phyloP scores from a whole-genome alignment of 179 eudicot species.

The Actinidia polygama region DNA sequence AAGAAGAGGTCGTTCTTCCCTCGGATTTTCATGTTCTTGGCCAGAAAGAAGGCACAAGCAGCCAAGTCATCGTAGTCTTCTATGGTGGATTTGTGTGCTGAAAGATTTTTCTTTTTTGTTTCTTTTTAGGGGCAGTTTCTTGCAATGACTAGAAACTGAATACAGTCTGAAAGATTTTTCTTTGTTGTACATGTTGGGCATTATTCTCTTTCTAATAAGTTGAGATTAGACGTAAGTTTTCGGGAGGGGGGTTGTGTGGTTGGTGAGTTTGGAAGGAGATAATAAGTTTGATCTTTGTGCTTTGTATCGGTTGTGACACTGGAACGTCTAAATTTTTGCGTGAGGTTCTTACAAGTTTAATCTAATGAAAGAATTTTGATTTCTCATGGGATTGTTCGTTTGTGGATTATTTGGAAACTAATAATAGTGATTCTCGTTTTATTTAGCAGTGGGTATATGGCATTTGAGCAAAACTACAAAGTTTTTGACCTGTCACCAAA shows the following conservation, averaged over 20 bases:
- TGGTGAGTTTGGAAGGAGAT: background rate
- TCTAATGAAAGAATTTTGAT: constrained; percentile 9
- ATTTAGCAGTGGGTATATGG: too few relatives aligned
- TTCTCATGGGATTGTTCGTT: constrained; percentile 5
- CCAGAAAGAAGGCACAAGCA: constrained; percentile 46
- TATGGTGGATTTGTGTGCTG: background rate
- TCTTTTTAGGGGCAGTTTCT: background rate
- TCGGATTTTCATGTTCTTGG: constrained; percentile 77
- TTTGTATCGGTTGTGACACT: background rate
- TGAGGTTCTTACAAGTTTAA: constrained; percentile 6
- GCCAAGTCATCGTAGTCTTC: constrained; percentile 18
- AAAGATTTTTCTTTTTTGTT: background rate
- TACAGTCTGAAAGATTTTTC: constrained; percentile 4
- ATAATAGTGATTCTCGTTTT: background rate
- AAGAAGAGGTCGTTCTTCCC: constrained; percentile 75
- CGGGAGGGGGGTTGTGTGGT: too few relatives aligned
- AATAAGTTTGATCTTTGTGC: constrained; percentile 17
- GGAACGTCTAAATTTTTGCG: background rate
- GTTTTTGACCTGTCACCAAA: too few relatives aligned
- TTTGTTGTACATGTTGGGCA: constrained; percentile 23
- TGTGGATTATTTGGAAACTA: background rate
- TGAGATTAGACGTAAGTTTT: too few relatives aligned
- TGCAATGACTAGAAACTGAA: constrained; percentile 4
- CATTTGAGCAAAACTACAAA: background rate
- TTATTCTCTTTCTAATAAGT: constrained; percentile 8